Conservation (phyloP, 345 rosid species). For the Turnera subulata region DNA sequence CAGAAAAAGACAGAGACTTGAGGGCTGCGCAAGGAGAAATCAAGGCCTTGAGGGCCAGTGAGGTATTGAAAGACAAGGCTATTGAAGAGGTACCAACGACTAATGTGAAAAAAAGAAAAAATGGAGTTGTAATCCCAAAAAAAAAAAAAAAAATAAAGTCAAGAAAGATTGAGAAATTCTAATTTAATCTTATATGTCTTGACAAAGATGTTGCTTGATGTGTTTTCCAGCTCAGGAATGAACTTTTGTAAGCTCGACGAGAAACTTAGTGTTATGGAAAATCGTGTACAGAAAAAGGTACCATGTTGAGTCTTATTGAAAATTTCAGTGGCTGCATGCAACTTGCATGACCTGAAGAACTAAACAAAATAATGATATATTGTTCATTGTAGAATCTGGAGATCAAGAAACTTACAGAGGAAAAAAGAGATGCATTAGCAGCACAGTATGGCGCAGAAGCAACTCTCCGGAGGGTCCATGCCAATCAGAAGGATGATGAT, state of each 20-base stretch:
- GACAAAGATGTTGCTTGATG: too few relatives aligned
- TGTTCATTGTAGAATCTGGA: slow-evolving; percentile 57
- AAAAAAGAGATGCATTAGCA: slow-evolving; percentile 77
- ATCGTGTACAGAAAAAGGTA: slow-evolving; percentile 64
- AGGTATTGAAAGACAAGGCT: slow-evolving; percentile 63
- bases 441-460: slow-evolving; percentile 93
- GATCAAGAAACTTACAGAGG: slow-evolving; percentile 53
- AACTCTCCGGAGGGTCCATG: slow-evolving; percentile 69
- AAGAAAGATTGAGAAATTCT: too few relatives aligned
- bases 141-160: too few relatives aligned
- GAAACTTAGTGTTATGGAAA: slow-evolving; percentile 47
- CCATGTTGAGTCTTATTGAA: background rate
- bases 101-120: too few relatives aligned
- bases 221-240: slow-evolving; percentile 50
- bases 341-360: too few relatives aligned
- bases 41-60: slow-evolving; percentile 61
- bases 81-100: slow-evolving; percentile 48
- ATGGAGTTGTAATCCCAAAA: background rate
- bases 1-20: slow-evolving; percentile 62
- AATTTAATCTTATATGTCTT: too few relatives aligned
- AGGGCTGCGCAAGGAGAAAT: slow-evolving; percentile 54
- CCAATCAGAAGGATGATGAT: slow-evolving; percentile 63
- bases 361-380: too few relatives aligned
- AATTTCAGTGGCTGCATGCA: too few relatives aligned
- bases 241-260: slow-evolving; percentile 45